Evolutionary conservation across 495 filamentous ascomycete species (phyloP), one percentile per base, ranked within the genome.

Genomic region (Cryomyces minteri): DNA sequence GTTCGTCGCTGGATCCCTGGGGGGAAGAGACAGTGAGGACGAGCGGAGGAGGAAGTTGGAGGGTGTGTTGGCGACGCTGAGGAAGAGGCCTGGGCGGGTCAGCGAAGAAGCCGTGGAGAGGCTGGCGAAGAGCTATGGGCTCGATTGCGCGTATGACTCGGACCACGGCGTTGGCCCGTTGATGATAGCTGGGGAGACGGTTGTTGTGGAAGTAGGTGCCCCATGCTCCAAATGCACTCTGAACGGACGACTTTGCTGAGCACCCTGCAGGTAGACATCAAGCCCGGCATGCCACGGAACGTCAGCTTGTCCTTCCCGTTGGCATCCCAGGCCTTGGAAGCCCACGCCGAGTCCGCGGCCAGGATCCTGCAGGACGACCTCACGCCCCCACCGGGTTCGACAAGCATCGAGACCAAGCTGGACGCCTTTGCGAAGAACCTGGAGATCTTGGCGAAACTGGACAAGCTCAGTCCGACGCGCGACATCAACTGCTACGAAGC

Each of bases 401-500:
- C 57, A 34, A 66, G 60, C 7, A 50, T 57, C 11, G 72, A 70
- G 62, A 80, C 76, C 48, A 72, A 65, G 31, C 63, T 93, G 25
- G 71, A 76, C 18, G 64, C 65, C 4, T 96, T 96, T 58, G 76
- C 81, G 14, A 71, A 67, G 38, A 95, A 94, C 60, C 63, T 98
- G 40, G 79, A 84, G 54, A 73, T 80, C 50, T 65, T 96, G 38
- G 80, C 82, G 2, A 70, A 66, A 6, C 67, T 92, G 50, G 90
- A 98, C 57, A 79, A 75, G 51, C 68, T 94, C 48, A 88, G 88
- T 58, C 18, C 18, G 18, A 62, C 68, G 18, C 65, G 64, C 5
- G 79, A 78, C 32, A 67, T 94, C 7, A 90, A 88, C 51, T 86
- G 90, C 59, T 85, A 87, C 56, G 84, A 90, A 60, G 90, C 87